Conservation (phyloP, 192 early-diverging fungal genomes). For the Backusella macrospora region DNA sequence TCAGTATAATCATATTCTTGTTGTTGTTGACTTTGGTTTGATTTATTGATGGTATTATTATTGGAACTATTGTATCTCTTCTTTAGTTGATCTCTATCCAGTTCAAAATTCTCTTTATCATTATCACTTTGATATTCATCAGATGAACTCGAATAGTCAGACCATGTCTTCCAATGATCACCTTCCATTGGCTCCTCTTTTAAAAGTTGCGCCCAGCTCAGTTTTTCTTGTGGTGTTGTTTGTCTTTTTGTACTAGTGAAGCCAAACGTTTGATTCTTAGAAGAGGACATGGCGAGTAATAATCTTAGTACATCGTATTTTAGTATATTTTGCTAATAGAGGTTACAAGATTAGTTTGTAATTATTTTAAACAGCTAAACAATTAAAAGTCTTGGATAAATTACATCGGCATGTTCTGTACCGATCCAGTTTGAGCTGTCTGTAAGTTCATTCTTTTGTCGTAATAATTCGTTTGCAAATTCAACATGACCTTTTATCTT, state of each 20-base stretch:
- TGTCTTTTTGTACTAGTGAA: background rate
- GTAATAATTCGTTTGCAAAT: slow-evolving; percentile 3
- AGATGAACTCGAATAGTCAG: background rate
- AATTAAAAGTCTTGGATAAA: background rate
- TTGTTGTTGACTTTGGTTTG: background rate
- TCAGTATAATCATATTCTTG: background rate
- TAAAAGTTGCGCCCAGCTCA: slow-evolving; percentile 37
- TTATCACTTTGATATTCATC: slow-evolving; percentile 28
- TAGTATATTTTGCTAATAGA: slow-evolving; percentile 12
- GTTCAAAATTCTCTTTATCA: slow-evolving; percentile 25
- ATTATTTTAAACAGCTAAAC: background rate
- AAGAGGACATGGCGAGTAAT: slow-evolving; percentile 14
- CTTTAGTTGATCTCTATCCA: slow-evolving; percentile 2
- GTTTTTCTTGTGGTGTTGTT: background rate
- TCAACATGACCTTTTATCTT: slow-evolving; percentile 17
- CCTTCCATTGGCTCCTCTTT: slow-evolving; percentile 42
- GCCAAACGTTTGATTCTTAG: background rate
- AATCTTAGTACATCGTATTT: slow-evolving; percentile 28
- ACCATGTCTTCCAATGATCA: slow-evolving; percentile 38
- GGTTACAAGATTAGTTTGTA: background rate
- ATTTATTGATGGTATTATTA: background rate
- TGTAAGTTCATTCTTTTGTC: background rate
- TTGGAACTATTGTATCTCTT: background rate
- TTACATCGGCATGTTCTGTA: background rate
- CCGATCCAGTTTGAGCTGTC: slow-evolving; percentile 5